These are phyloP conservation scores for Prunus campanulata DNA, from an alignment of 306 rosid species.

Conservation along the genomic window DNA sequence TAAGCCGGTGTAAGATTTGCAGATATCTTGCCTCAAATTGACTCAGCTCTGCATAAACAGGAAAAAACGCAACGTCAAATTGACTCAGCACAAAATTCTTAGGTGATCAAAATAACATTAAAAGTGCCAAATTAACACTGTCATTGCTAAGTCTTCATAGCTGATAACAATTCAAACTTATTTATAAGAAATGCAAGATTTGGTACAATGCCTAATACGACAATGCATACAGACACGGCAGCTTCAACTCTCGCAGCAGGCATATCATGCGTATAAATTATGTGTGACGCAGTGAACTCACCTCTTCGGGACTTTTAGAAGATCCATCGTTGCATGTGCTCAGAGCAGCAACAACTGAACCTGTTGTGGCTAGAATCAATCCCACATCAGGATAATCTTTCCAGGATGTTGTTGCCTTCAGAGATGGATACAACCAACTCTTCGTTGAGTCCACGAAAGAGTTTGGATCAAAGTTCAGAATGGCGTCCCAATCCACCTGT, in stretches of 20 bases:
- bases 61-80: not conserved
- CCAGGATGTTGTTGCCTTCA: constrained; percentile 83
- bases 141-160: not conserved
- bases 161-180: not conserved
- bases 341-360: constrained; percentile 87
- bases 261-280: not conserved
- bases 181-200: not conserved
- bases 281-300: constrained; percentile 18
- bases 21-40: not conserved
- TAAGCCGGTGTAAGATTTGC: constrained; percentile 1
- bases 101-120: not conserved
- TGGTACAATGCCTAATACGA: not conserved
- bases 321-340: constrained; percentile 61
- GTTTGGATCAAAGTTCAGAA: constrained; percentile 60
- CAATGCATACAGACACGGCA: no score
- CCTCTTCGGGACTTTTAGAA: constrained; percentile 30
- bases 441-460: constrained; percentile 70
- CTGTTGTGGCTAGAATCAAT: constrained; percentile 69
- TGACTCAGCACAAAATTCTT: not conserved
- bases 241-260: no score
- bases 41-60: not conserved
- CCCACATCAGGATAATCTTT: constrained; percentile 81
- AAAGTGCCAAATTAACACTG: not conserved
- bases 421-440: constrained; percentile 87
- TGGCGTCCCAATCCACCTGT: constrained; percentile 98